Percentiles rank a stretch among this genome's conserved stretches.
These are phyloP conservation scores for Pythium volutum DNA, from an alignment of 352 stramenopile species.

Conservation along the genomic window DNA sequence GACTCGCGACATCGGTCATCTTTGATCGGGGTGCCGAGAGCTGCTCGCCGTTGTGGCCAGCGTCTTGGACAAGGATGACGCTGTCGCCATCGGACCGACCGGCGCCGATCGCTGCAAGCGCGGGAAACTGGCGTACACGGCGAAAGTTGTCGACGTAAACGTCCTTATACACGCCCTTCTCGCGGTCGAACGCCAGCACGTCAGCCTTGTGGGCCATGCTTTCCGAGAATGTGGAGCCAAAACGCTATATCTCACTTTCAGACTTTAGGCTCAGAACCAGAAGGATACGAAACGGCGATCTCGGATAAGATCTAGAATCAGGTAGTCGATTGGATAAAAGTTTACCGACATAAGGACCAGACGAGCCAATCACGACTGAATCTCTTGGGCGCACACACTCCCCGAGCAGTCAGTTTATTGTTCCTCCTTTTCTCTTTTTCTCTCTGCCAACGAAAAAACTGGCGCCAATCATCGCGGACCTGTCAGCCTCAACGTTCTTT, in stretches of 20 bases:
- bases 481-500: conserved; percentile 4
- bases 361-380: conserved; percentile 18
- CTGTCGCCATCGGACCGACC: conserved; percentile 46
- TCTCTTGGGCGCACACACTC: not conserved
- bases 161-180: conserved; percentile 79
- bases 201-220: conserved; percentile 47
- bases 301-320: too few species aligned
- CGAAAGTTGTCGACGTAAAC: conserved; percentile 70
- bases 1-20: conserved; percentile 43
- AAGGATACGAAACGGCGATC: not conserved
- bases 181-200: conserved; percentile 57
- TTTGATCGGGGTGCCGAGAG: conserved; percentile 10
- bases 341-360: conserved; percentile 6
- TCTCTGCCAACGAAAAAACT: conserved; percentile 5
- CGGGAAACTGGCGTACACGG: conserved; percentile 71
- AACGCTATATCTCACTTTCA: too few species aligned
- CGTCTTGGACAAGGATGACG: conserved; percentile 68
- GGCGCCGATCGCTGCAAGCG: conserved; percentile 48
- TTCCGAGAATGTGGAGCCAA: not conserved
- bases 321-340: not conserved
- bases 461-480: not conserved
- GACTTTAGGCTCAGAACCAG: not conserved
- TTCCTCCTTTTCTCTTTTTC: not conserved
- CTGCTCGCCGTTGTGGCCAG: not conserved
- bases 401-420: not conserved